A percentile compares a stretch with the other conserved stretches of the same genome.
These are phyloP conservation scores for Fraxinus excelsior DNA, from an alignment of 257 asterid genomes.

Conservation along the genomic window DNA sequence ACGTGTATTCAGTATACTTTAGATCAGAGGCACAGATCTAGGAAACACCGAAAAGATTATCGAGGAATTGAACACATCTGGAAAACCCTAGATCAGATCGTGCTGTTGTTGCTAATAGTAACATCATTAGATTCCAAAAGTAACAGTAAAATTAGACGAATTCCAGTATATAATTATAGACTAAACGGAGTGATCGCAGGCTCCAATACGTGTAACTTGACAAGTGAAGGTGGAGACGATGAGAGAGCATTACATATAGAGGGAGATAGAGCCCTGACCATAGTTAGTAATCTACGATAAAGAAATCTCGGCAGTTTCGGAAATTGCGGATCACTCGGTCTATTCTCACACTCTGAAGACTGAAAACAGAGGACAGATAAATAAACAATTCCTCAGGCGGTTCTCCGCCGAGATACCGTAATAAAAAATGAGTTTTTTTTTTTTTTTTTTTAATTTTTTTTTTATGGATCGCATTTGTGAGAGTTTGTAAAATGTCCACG, in stretches of 20 bases:
- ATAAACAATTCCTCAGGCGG: not conserved
- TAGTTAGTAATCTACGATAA: constrained; percentile 7
- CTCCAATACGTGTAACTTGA: not conserved
- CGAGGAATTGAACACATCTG: not conserved
- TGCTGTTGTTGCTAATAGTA: not conserved
- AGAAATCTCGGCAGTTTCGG: constrained; percentile 15
- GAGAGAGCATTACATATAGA: constrained; percentile 23
- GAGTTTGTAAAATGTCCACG: too few relatives aligned
- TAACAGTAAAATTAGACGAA: not conserved
- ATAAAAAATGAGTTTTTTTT: too few relatives aligned
- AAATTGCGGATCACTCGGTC: constrained; percentile 26
- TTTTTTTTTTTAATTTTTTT: too few relatives aligned
- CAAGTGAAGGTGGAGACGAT: not conserved
- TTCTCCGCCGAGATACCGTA: too few relatives aligned
- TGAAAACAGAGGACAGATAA: too few relatives aligned
- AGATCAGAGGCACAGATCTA: not conserved
- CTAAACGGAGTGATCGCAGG: not conserved
- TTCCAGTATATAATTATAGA: not conserved
- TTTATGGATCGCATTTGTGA: too few relatives aligned
- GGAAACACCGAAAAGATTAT: not conserved
- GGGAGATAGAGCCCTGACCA: constrained; percentile 34
- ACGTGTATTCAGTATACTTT: not conserved
- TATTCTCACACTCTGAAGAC: too few relatives aligned
- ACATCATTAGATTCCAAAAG: not conserved
- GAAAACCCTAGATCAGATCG: not conserved